A percentile compares a stretch with the other conserved stretches of the same genome.
Conservation (phyloP, 768 basidiomycete genomes). For the Amanita pallidorosea region DNA sequence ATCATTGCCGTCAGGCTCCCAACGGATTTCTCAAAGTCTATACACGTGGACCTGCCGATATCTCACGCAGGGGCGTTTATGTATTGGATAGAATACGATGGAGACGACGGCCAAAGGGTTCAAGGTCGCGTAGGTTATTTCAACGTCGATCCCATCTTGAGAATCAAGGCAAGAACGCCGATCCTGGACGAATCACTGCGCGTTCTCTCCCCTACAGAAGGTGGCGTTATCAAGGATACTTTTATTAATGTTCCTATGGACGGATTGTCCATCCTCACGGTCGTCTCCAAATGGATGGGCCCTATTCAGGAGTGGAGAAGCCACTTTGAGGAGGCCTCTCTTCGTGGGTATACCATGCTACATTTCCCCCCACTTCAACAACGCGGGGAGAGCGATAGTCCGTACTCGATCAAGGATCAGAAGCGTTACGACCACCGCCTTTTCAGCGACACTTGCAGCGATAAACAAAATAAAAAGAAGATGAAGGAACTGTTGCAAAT, state of each 20-base stretch:
- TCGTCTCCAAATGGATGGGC: slow-evolving; percentile 99
- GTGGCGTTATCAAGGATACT: slow-evolving; percentile 42
- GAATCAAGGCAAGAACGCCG: slow-evolving; percentile 56
- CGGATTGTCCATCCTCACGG: slow-evolving; percentile 78
- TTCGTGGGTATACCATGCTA: slow-evolving; percentile 95
- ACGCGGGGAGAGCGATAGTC: slow-evolving; percentile 80
- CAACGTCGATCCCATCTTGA: slow-evolving; percentile 89
- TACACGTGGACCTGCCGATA: slow-evolving; percentile 91
- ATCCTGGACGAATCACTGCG: slow-evolving; percentile 52
- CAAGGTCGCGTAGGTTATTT: slow-evolving; percentile 90
- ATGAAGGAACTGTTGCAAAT: slow-evolving; percentile 55
- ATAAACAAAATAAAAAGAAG: slow-evolving; percentile 41
- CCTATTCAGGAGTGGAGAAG: slow-evolving; percentile 64
- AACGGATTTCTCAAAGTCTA: slow-evolving; percentile 78
- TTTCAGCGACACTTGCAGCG: slow-evolving; percentile 32
- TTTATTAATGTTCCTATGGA: slow-evolving; percentile 71
- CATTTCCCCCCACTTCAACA: slow-evolving; percentile 95
- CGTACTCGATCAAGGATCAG: slow-evolving; percentile 91
- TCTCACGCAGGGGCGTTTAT: slow-evolving; percentile 94
- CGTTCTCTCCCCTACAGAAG: slow-evolving; percentile 39
- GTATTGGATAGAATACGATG: slow-evolving; percentile 91
- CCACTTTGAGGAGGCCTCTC: slow-evolving; percentile 74
- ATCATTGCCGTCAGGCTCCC: slow-evolving; percentile 48
- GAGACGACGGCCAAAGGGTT: slow-evolving; percentile 47
- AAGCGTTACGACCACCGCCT: slow-evolving; percentile 69